Percentiles rank a stretch among this genome's conserved stretches.
Evolutionary conservation across 1,284 basidiomycete species (phyloP).

Genomic region (Inonotus hispidus): DNA sequence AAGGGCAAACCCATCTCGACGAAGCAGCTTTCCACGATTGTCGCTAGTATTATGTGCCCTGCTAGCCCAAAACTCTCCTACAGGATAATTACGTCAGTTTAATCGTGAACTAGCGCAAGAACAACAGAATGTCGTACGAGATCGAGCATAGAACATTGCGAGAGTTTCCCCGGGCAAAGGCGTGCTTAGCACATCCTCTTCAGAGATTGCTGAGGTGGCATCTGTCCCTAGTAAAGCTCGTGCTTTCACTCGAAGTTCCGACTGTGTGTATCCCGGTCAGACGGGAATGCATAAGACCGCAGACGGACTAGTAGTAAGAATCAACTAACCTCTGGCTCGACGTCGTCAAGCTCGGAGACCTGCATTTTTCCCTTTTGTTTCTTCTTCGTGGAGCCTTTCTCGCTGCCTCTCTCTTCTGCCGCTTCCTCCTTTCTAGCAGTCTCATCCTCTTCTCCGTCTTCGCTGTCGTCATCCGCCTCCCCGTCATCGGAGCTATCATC

Average conservation of each 20-base stretch:
- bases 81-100: background rate
- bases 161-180: conserved; percentile 88
- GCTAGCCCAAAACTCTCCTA: conserved; percentile 79
- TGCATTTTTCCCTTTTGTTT: conserved; percentile 16
- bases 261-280: conserved; percentile 27
- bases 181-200: conserved; percentile 75
- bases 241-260: conserved; percentile 56
- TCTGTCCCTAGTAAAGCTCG: conserved; percentile 75
- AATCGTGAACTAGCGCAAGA: background rate
- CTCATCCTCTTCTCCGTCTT: conserved; percentile 29
- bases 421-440: conserved; percentile 27
- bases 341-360: background rate
- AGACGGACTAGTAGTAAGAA: background rate
- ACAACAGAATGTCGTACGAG: conserved; percentile 39
- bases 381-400: background rate
- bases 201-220: conserved; percentile 32
- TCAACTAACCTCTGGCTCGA: conserved; percentile 18
- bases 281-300: background rate
- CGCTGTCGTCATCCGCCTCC: conserved; percentile 32
- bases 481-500: conserved; percentile 42
- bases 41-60: conserved; percentile 61
- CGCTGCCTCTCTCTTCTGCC: background rate
- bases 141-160: conserved; percentile 80
- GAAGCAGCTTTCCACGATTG: conserved; percentile 74
- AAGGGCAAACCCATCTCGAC: conserved; percentile 73